These are phyloP conservation scores for Aspergillus persii DNA, from an alignment of 2,329 filamentous ascomycete genomes.

Conservation along the genomic window DNA sequence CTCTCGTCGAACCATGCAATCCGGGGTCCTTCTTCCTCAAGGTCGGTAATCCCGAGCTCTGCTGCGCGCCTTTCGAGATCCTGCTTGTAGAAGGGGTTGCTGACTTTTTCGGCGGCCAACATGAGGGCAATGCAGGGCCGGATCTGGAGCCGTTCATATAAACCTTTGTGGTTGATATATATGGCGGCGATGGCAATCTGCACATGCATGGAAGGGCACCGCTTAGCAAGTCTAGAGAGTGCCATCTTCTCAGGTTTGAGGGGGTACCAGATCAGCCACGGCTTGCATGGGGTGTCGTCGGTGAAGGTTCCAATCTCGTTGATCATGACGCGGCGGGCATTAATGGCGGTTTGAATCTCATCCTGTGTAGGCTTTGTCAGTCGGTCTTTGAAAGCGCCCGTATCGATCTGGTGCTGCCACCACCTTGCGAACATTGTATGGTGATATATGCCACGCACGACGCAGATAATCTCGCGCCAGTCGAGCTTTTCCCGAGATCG, in stretches of 20 bases:
- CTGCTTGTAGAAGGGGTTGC: slow-evolving; percentile 15
- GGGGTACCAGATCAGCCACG: slow-evolving; percentile 16
- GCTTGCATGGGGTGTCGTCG: slow-evolving; percentile 8
- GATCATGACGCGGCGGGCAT: slow-evolving; percentile 19
- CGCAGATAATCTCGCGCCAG: neutral
- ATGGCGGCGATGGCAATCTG: slow-evolving; percentile 14
- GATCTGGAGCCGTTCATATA: slow-evolving; percentile 1
- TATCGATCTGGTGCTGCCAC: slow-evolving; percentile 10
- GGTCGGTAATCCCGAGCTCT: neutral
- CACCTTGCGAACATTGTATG: slow-evolving; percentile 21
- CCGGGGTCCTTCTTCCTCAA: neutral
- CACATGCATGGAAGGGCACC: slow-evolving; percentile 13
- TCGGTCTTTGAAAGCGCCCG: neutral
- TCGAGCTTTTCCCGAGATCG: neutral
- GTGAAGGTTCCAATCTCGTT: slow-evolving; percentile 16
- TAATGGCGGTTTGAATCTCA: slow-evolving; percentile 7
- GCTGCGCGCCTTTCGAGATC: slow-evolving; percentile 7
- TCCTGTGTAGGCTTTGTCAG: neutral
- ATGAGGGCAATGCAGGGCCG: slow-evolving; percentile 2
- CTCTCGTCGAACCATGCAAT: neutral
- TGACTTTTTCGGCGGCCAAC: slow-evolving; percentile 11
- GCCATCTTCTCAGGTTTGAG: slow-evolving; percentile 6
- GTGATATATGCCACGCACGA: slow-evolving; percentile 21
- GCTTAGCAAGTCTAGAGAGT: slow-evolving; percentile 3
- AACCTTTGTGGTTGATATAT: slow-evolving; percentile 6